phyloP scores from a whole-genome alignment of 768 basidiomycete species.

The Suillus americanus region DNA sequence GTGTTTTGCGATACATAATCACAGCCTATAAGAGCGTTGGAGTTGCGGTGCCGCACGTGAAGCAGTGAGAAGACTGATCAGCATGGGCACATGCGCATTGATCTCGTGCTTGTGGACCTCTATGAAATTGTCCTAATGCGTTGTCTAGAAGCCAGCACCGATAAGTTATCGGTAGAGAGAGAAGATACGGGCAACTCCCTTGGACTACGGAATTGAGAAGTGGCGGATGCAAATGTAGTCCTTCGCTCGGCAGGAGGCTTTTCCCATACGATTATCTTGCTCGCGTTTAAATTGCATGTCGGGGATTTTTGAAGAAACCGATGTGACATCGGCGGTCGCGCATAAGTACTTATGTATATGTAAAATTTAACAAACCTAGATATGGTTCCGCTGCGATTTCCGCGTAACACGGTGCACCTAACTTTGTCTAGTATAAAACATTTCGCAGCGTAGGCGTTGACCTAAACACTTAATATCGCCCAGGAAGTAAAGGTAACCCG shows the following conservation, averaged over 20 bases:
- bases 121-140: too few species aligned
- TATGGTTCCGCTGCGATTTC: not conserved
- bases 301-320: constrained; percentile 3
- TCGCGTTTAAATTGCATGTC: not conserved
- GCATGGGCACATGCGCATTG: not conserved
- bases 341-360: not conserved
- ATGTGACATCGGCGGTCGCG: not conserved
- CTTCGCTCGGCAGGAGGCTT: constrained; percentile 1
- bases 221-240: not conserved
- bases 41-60: not conserved
- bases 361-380: not conserved
- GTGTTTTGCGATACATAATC: not conserved
- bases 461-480: not conserved
- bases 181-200: not conserved
- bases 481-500: not conserved
- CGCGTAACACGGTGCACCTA: not conserved
- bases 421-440: not conserved
- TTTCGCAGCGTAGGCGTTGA: not conserved
- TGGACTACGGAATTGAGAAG: not conserved
- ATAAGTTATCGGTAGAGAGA: not conserved
- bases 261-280: not conserved
- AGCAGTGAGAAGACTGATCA: not conserved
- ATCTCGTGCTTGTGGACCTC: not conserved
- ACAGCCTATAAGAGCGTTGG: not conserved
- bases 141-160: not conserved